These are phyloP conservation scores for Dothideomycetes sp. DNA, from an alignment of 2,329 filamentous ascomycete species.

Conservation along the genomic window DNA sequence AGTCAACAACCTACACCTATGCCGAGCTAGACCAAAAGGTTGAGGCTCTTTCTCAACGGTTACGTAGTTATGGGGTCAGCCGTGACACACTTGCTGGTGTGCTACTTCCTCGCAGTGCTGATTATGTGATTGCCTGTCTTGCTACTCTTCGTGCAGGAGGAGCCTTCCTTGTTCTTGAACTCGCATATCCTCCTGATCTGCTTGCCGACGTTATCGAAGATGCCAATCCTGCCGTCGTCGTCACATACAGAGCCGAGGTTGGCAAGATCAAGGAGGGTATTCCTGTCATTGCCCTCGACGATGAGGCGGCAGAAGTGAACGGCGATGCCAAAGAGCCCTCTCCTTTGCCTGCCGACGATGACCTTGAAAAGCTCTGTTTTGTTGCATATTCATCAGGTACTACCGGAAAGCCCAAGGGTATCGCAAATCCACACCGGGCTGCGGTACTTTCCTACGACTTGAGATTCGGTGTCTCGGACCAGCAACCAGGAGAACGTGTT, in stretches of 20 bases:
- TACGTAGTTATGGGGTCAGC: slow-evolving; percentile 59
- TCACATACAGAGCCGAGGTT: slow-evolving; percentile 58
- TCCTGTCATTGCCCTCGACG: slow-evolving; percentile 58
- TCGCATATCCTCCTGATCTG: slow-evolving; percentile 66
- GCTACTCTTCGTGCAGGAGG: slow-evolving; percentile 71
- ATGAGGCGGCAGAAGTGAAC: slow-evolving; percentile 24
- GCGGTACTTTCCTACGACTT: slow-evolving; percentile 65
- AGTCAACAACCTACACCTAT: slow-evolving; percentile 58
- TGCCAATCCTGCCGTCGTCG: slow-evolving; percentile 59
- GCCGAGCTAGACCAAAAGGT: slow-evolving; percentile 61
- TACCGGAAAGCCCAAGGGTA: slow-evolving; percentile 71
- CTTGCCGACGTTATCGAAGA: slow-evolving; percentile 70
- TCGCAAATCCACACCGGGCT: slow-evolving; percentile 68
- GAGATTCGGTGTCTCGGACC: slow-evolving; percentile 60
- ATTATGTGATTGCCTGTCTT: slow-evolving; percentile 71
- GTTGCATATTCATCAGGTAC: slow-evolving; percentile 75
- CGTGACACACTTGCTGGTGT: slow-evolving; percentile 68
- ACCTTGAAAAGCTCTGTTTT: slow-evolving; percentile 66
- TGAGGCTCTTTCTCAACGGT: slow-evolving; percentile 51
- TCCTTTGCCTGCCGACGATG: slow-evolving; percentile 52
- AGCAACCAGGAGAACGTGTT: slow-evolving; percentile 63
- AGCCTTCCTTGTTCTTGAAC: slow-evolving; percentile 70
- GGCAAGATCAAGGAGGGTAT: slow-evolving; percentile 55
- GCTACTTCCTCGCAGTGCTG: slow-evolving; percentile 62
- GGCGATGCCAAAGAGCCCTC: slow-evolving; percentile 27